phyloP scores from a whole-genome alignment of 2,329 filamentous ascomycete genomes.

The Aspergillus proliferans region DNA sequence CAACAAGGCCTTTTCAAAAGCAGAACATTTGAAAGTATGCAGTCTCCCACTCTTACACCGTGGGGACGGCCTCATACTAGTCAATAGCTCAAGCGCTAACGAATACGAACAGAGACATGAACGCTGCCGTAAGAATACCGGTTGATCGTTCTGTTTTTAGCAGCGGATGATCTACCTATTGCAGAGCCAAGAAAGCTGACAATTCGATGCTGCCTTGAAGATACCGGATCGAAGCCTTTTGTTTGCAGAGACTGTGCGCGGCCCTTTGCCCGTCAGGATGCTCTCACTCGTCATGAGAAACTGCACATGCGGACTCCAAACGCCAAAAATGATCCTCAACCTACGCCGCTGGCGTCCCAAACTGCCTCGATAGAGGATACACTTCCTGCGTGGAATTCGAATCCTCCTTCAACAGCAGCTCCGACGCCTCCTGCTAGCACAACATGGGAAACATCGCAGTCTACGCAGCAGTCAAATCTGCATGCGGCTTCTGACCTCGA shows the following conservation, averaged over 20 bases:
- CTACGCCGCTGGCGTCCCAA: slow-evolving; percentile 8
- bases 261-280: slow-evolving; percentile 40
- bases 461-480: slow-evolving; percentile 14
- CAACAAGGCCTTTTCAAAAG: slow-evolving; percentile 38
- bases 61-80: slow-evolving; percentile 8
- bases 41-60: slow-evolving; percentile 6
- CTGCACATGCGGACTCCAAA: slow-evolving; percentile 29
- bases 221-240: slow-evolving; percentile 39
- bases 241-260: slow-evolving; percentile 36
- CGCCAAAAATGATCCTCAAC: slow-evolving; percentile 13
- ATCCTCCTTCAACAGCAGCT: slow-evolving; percentile 12
- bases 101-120: slow-evolving; percentile 34
- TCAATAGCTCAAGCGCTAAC: slow-evolving; percentile 1
- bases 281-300: slow-evolving; percentile 40
- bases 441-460: slow-evolving; percentile 19
- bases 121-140: slow-evolving; percentile 32
- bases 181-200: slow-evolving; percentile 13
- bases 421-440: slow-evolving; percentile 16
- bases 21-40: slow-evolving; percentile 35
- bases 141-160: slow-evolving; percentile 1
- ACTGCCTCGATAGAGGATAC: slow-evolving; percentile 13
- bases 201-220: slow-evolving; percentile 15
- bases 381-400: slow-evolving; percentile 20
- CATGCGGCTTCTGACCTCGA: slow-evolving; percentile 29
- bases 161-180: not conserved